These are phyloP conservation scores for Panellus pusillus DNA, from an alignment of 768 basidiomycete species.

Conservation along the genomic window DNA sequence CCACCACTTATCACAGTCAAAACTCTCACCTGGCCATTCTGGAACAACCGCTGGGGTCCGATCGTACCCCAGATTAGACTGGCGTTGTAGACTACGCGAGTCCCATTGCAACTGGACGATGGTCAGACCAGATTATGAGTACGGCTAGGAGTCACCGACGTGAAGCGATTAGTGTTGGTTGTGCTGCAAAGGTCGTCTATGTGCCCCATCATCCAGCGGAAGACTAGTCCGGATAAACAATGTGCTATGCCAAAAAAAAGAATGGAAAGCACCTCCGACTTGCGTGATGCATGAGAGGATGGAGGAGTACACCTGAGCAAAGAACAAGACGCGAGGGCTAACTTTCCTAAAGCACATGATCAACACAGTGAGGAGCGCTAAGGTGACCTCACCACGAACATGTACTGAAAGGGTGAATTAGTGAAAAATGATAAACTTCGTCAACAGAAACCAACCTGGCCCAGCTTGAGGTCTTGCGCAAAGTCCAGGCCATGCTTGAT, in stretches of 20 bases:
- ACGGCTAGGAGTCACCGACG: background rate
- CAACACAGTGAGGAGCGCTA: too few relatives aligned
- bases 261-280: conserved; percentile 1
- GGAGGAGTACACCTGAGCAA: background rate
- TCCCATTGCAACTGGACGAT: conserved; percentile 2
- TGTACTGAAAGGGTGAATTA: background rate
- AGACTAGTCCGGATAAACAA: background rate
- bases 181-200: conserved; percentile 7
- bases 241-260: background rate
- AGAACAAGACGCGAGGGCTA: conserved; percentile 3
- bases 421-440: background rate
- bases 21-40: conserved; percentile 1
- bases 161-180: conserved; percentile 5
- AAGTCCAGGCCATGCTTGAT: conserved; percentile 13
- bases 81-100: conserved; percentile 5
- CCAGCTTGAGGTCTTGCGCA: conserved; percentile 12
- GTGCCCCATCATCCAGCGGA: conserved; percentile 11
- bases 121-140: too few relatives aligned
- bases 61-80: conserved; percentile 9
- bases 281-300: conserved; percentile 2
- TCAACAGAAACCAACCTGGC: conserved; percentile 1
- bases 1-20: background rate
- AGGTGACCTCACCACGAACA: background rate
- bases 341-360: background rate
- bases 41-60: conserved; percentile 8